Evolutionary conservation across 2,329 filamentous ascomycete species (phyloP).

Genomic region (Penicillium sclerotiorum): DNA sequence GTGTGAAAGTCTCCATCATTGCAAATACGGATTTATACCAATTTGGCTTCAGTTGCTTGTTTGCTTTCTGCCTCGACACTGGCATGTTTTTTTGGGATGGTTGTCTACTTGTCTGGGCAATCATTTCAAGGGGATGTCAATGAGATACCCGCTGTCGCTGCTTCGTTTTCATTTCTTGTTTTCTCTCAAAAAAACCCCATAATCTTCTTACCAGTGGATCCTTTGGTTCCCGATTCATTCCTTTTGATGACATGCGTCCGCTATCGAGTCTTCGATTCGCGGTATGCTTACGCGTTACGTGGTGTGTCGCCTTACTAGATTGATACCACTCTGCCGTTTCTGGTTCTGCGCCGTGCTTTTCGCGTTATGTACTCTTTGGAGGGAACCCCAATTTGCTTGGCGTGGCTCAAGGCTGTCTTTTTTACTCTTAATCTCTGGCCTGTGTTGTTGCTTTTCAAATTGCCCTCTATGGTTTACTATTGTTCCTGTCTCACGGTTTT

Average conservation of each 20-base stretch:
- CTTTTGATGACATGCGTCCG: conserved; percentile 38
- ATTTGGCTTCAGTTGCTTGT: conserved; percentile 16
- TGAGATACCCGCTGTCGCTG: conserved; percentile 34
- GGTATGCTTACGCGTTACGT: conserved; percentile 35
- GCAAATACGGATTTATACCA: conserved; percentile 24
- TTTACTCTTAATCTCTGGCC: conserved; percentile 18
- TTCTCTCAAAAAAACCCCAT: conserved; percentile 20
- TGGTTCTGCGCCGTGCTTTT: conserved; percentile 28
- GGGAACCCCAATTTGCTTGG: conserved; percentile 32
- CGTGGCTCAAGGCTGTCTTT: conserved; percentile 13
- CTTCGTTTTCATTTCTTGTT: conserved; percentile 14
- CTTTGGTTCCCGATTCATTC: conserved; percentile 31
- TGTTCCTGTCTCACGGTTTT: conserved; percentile 20
- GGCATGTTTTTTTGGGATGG: conserved; percentile 20
- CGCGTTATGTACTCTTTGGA: conserved; percentile 40
- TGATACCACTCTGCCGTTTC: conserved; percentile 33
- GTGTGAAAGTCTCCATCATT: conserved; percentile 17
- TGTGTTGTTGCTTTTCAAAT: conserved; percentile 24
- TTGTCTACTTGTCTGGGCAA: conserved; percentile 10
- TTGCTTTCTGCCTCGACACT: conserved; percentile 33
- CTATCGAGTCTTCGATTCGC: conserved; percentile 33
- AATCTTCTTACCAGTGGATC: conserved; percentile 18
- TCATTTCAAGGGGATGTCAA: conserved; percentile 28
- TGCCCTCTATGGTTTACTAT: conserved; percentile 29
- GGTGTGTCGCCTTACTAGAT: conserved; percentile 31